These are phyloP conservation scores for Quercus alba DNA, from an alignment of 306 rosid species.

Conservation along the genomic window DNA sequence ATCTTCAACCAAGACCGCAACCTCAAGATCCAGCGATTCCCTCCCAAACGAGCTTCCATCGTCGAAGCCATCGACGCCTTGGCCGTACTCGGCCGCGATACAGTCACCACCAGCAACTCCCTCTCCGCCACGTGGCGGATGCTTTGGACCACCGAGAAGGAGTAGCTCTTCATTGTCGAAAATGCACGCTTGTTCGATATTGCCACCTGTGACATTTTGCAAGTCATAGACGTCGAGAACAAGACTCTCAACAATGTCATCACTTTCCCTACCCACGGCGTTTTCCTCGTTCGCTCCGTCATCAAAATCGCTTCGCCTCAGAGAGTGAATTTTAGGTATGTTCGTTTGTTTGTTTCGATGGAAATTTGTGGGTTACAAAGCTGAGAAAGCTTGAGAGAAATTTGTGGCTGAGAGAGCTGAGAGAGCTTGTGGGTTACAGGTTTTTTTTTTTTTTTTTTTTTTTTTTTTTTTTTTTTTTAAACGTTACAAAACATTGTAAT, in stretches of 20 bases:
- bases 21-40: conserved; percentile 57
- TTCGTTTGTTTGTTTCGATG: neutral
- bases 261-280: conserved; percentile 91
- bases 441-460: too few relatives aligned
- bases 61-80: conserved; percentile 57
- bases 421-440: too few relatives aligned
- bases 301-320: conserved; percentile 64
- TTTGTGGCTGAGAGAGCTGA: too few relatives aligned
- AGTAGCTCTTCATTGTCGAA: conserved; percentile 81
- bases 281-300: conserved; percentile 79
- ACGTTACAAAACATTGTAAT: too few relatives aligned
- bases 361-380: neutral
- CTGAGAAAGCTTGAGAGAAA: too few relatives aligned
- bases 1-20: conserved; percentile 82
- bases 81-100: conserved; percentile 37
- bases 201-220: conserved; percentile 77
- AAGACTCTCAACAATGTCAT: conserved; percentile 71
- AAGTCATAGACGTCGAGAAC: conserved; percentile 69
- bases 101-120: conserved; percentile 54
- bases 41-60: conserved; percentile 40
- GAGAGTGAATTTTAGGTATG: conserved; percentile 85
- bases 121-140: conserved; percentile 85
- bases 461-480: too few relatives aligned
- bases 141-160: conserved; percentile 96
- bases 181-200: conserved; percentile 75